Conservation (phyloP, 495 filamentous ascomycete genomes). For the Tuber aestivum region DNA sequence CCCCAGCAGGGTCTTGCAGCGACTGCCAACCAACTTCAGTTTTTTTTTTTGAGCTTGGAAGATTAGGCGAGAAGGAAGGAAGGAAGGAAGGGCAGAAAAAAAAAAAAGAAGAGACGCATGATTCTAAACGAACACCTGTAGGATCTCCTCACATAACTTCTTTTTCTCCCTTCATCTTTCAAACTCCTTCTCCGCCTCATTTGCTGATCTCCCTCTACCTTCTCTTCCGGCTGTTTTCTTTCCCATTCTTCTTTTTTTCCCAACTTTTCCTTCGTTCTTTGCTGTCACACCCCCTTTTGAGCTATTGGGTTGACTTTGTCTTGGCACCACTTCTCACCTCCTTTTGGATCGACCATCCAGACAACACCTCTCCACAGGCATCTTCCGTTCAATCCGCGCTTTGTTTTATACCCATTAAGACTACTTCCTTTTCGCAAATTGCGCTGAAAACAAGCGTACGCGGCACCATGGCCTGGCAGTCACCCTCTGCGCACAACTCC, state of each 20-base stretch:
- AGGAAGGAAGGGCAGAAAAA: background rate
- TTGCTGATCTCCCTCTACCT: background rate
- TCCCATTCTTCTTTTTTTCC: background rate
- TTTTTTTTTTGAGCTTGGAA: background rate
- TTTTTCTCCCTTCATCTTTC: background rate
- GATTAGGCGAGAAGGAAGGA: background rate
- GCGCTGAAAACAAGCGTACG: slow-evolving; percentile 9
- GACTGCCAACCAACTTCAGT: background rate
- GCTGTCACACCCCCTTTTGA: slow-evolving; percentile 6
- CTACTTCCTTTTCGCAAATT: slow-evolving; percentile 4
- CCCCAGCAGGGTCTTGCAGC: background rate
- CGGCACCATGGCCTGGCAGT: slow-evolving; percentile 42
- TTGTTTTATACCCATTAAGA: slow-evolving; percentile 5
- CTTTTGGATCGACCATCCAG: slow-evolving; percentile 25
- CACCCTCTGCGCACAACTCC: slow-evolving; percentile 37
- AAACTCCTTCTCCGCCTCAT: background rate
- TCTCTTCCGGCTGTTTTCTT: background rate
- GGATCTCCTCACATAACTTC: background rate
- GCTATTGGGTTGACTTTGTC: slow-evolving; percentile 14
- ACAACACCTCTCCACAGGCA: slow-evolving; percentile 32
- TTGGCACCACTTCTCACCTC: slow-evolving; percentile 30
- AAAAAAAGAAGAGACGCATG: background rate
- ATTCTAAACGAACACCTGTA: background rate
- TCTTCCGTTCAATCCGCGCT: slow-evolving; percentile 9
- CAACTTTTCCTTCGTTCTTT: slow-evolving; percentile 16